A percentile compares a stretch with the other conserved stretches of the same genome.
These are phyloP conservation scores for Pseudocercospora fijiensis DNA, from an alignment of 2,329 filamentous ascomycete genomes.

Conservation along the genomic window DNA sequence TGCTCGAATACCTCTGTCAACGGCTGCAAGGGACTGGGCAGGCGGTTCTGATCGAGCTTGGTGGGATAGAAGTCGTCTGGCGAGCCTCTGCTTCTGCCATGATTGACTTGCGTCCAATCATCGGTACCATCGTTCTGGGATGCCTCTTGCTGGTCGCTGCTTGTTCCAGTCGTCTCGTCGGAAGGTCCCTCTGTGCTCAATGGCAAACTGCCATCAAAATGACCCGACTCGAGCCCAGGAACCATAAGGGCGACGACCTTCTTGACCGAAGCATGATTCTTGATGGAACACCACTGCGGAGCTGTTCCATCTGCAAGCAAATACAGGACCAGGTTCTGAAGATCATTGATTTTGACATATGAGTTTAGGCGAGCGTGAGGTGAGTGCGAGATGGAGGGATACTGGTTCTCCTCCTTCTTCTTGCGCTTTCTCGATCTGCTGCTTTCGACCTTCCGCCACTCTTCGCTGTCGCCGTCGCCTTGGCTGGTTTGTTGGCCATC, in stretches of 20 bases:
- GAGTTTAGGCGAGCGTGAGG: slow-evolving; percentile 55
- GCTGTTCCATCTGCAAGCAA: slow-evolving; percentile 60
- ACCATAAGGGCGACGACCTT: slow-evolving; percentile 91
- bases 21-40: slow-evolving; percentile 52
- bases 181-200: slow-evolving; percentile 23
- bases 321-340: slow-evolving; percentile 60
- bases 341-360: slow-evolving; percentile 57
- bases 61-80: slow-evolving; percentile 53
- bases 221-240: slow-evolving; percentile 82
- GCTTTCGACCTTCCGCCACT: slow-evolving; percentile 32
- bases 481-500: slow-evolving; percentile 3
- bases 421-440: slow-evolving; percentile 29
- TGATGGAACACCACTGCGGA: slow-evolving; percentile 64
- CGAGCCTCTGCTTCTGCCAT: slow-evolving; percentile 34
- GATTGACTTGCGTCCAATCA: slow-evolving; percentile 17
- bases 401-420: slow-evolving; percentile 44
- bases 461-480: slow-evolving; percentile 24
- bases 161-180: slow-evolving; percentile 7
- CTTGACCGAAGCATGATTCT: slow-evolving; percentile 55
- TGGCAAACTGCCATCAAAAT: slow-evolving; percentile 68
- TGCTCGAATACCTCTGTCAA: slow-evolving; percentile 82
- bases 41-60: slow-evolving; percentile 42
- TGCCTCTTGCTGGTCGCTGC: background rate
- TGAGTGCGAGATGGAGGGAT: slow-evolving; percentile 55
- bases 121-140: slow-evolving; percentile 17